A percentile compares a stretch with the other conserved stretches of the same genome.
Conservation (phyloP, 306 rosid genomes). For the Datisca glomerata region DNA sequence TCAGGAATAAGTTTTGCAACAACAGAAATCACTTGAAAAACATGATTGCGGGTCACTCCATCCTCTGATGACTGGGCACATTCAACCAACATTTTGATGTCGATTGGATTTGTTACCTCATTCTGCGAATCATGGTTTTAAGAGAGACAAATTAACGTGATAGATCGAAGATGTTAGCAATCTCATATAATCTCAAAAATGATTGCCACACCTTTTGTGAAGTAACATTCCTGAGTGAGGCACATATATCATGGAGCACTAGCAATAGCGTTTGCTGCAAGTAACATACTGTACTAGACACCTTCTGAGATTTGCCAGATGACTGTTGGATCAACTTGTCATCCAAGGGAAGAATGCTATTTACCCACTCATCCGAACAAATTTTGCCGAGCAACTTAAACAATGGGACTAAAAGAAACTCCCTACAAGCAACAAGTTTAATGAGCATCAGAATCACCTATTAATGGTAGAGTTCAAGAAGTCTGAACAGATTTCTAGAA, state of each 20-base stretch:
- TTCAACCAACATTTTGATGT: conserved; percentile 47
- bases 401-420: conserved; percentile 52
- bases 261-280: conserved; percentile 70
- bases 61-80: conserved; percentile 40
- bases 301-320: conserved; percentile 24
- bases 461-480: background rate
- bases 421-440: conserved; percentile 35
- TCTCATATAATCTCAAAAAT: no score
- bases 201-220: conserved; percentile 24
- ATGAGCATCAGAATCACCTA: conserved; percentile 8
- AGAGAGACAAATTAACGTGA: no score
- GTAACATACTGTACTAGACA: conserved; percentile 20
- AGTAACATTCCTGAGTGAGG: conserved; percentile 27
- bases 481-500: background rate
- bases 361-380: conserved; percentile 46
- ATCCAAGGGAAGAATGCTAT: conserved; percentile 17
- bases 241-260: conserved; percentile 60
- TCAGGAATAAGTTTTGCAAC: conserved; percentile 51
- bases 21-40: conserved; percentile 53
- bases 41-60: conserved; percentile 61
- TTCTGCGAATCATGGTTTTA: no score
- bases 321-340: conserved; percentile 16
- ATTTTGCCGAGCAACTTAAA: conserved; percentile 46
- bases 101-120: conserved; percentile 21
- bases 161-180: background rate